A percentile compares a stretch with the other conserved stretches of the same genome.
These are phyloP conservation scores for Candida corydali DNA, from an alignment of 805 yeast species.

Conservation along the genomic window DNA sequence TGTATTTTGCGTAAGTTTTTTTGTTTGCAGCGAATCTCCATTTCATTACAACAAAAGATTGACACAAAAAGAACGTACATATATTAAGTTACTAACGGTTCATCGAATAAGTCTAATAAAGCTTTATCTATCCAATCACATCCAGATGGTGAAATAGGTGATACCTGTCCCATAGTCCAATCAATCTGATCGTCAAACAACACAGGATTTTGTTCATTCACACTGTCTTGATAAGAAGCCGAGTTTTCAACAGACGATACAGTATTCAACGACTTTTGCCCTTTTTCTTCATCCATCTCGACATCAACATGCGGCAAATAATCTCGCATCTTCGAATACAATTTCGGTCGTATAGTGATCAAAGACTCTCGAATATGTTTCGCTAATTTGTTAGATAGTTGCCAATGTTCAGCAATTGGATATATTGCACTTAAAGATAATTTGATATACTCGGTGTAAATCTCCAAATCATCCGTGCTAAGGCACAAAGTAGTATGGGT, in stretches of 20 bases:
- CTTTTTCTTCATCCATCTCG: slow-evolving; percentile 6
- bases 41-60: neutral
- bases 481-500: slow-evolving; percentile 15
- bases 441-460: slow-evolving; percentile 46
- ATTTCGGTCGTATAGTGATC: slow-evolving; percentile 37
- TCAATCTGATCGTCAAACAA: slow-evolving; percentile 9
- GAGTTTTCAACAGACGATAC: neutral
- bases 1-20: neutral
- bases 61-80: neutral
- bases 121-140: slow-evolving; percentile 55
- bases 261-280: neutral
- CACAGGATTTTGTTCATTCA: slow-evolving; percentile 4
- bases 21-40: neutral
- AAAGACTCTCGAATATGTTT: slow-evolving; percentile 45
- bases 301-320: slow-evolving; percentile 21
- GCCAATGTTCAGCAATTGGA: slow-evolving; percentile 51
- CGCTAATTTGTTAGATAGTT: slow-evolving; percentile 43
- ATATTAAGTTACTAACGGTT: neutral
- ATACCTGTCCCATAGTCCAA: slow-evolving; percentile 9
- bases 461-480: slow-evolving; percentile 34
- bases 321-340: slow-evolving; percentile 33
- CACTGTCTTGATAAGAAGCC: neutral
- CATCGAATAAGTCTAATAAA: slow-evolving; percentile 13
- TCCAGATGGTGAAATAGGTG: slow-evolving; percentile 42
- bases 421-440: slow-evolving; percentile 46